phyloP scores from a whole-genome alignment of 1,284 basidiomycete genomes.

The Ceratobasidium sp. region DNA sequence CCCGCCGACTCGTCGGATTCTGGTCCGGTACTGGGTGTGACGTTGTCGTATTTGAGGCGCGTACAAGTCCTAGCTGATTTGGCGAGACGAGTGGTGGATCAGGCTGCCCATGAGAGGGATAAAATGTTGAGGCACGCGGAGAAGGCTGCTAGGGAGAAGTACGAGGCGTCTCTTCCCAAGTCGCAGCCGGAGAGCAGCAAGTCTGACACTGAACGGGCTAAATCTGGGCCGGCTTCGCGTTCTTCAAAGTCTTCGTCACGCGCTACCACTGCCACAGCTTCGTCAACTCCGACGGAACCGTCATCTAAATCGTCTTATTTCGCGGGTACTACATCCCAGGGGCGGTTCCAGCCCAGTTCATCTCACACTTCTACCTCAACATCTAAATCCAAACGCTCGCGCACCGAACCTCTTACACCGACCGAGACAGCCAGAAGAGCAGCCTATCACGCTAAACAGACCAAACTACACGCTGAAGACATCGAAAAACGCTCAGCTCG shows the following conservation, averaged over 20 bases:
- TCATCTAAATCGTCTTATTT: background rate
- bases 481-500: constrained; percentile 27
- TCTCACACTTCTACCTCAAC: constrained; percentile 3
- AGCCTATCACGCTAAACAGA: constrained; percentile 33
- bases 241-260: background rate
- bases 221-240: background rate
- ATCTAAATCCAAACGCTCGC: background rate
- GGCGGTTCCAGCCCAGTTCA: background rate
- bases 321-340: background rate
- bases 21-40: constrained; percentile 25
- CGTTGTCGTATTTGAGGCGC: constrained; percentile 34
- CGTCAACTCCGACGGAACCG: background rate
- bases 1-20: background rate
- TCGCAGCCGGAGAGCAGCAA: background rate
- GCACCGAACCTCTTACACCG: constrained; percentile 22
- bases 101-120: constrained; percentile 36
- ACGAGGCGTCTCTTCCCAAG: constrained; percentile 8
- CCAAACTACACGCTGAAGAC: constrained; percentile 37
- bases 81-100: constrained; percentile 37
- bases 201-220: background rate
- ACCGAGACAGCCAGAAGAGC: constrained; percentile 29
- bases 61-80: constrained; percentile 36
- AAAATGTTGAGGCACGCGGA: constrained; percentile 34
- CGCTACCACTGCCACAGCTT: background rate
- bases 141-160: constrained; percentile 26